A percentile compares a stretch with the other conserved stretches of the same genome.
Evolutionary conservation across 1,284 basidiomycete species (phyloP).

Genomic region (Trichosporon inkin): DNA sequence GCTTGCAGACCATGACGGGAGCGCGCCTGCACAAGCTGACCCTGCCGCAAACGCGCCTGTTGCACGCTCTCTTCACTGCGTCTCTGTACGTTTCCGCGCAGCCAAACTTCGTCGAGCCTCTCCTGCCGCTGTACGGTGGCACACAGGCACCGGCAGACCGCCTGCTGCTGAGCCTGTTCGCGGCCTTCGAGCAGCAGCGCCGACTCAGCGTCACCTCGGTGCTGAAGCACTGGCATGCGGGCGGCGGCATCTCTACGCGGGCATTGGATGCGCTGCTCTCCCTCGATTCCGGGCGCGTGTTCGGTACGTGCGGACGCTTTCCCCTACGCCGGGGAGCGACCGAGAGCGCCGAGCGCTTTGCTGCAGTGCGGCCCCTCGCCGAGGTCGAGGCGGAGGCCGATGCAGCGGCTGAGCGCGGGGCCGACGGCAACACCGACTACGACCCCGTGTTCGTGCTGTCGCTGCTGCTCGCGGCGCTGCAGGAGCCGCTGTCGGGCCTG

Average conservation of each 20-base stretch:
- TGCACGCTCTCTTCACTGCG: conserved; percentile 65
- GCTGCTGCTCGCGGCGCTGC: conserved; percentile 63
- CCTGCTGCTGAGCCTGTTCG: conserved; percentile 67
- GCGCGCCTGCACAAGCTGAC: neutral
- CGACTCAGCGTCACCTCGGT: conserved; percentile 62
- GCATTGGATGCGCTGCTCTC: conserved; percentile 63
- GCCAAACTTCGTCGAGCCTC: conserved; percentile 69
- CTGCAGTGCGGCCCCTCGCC: conserved; percentile 21
- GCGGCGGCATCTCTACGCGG: conserved; percentile 52
- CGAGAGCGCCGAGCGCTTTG: neutral
- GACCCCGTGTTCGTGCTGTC: conserved; percentile 76
- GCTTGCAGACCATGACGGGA: conserved; percentile 25
- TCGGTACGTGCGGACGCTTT: conserved; percentile 69
- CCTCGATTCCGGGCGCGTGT: conserved; percentile 65
- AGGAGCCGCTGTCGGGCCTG: conserved; percentile 60
- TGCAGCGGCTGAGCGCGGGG: conserved; percentile 9
- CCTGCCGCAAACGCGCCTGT: conserved; percentile 43
- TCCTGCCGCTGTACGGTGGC: conserved; percentile 69
- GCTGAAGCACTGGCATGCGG: conserved; percentile 60
- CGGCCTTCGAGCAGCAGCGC: conserved; percentile 69
- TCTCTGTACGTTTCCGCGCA: conserved; percentile 78
- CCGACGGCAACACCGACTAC: conserved; percentile 54
- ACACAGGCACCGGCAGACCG: conserved; percentile 63
- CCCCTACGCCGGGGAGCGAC: conserved; percentile 51
- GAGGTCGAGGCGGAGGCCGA: conserved; percentile 33